Evolutionary conservation across 495 filamentous ascomycete genomes (phyloP), one percentile per base, ranked within the genome.

Genomic region (Echria macrotheca): DNA sequence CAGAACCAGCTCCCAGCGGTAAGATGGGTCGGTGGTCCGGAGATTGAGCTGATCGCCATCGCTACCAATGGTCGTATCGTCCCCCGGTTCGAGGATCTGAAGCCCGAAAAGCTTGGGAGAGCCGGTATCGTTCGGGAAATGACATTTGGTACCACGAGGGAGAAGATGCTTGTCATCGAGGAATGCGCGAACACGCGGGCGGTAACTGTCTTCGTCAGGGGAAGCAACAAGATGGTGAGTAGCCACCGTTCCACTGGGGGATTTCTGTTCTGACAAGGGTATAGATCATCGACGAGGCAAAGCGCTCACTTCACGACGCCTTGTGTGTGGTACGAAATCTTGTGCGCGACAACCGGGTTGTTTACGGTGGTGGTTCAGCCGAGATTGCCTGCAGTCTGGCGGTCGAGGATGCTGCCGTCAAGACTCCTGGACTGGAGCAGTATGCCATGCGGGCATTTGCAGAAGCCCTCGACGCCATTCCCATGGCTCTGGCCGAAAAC

Each of bases 161-260:
- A 99, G 68, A 96, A 96, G 79, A 99, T 99, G 93, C 79, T 99
- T 49, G 87, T 99, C 44, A 97, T 99, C 59, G 93, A 99, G 69
- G 93, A 97, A 70, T 97, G 93, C 61, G 93, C 94, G 64, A 97
- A 99, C 74, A 95, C 89, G 41, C 79, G 93, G 50, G 93, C 93
- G 23, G 93, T 97, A 38, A 99, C 93, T 0, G 81, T 93, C 35
- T 99, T 99, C 64, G 84, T 99, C 38, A 76, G 93, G 65, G 93
- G 93, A 56, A 95, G 89, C 75, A 99, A 99, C 78, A 99, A 97
- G 78, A 99, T 99, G 93, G 89, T 91, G 63, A 61, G 75, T 44
- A 2, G 12, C 11, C 5, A 19, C 43, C 19, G 4, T 32, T 5
- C 15, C 18, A 7, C 12, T 40, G 12, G 5, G 14, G 15, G 17